Conservation (phyloP, 305 asterid genomes). For the Nicotiana rustica region DNA sequence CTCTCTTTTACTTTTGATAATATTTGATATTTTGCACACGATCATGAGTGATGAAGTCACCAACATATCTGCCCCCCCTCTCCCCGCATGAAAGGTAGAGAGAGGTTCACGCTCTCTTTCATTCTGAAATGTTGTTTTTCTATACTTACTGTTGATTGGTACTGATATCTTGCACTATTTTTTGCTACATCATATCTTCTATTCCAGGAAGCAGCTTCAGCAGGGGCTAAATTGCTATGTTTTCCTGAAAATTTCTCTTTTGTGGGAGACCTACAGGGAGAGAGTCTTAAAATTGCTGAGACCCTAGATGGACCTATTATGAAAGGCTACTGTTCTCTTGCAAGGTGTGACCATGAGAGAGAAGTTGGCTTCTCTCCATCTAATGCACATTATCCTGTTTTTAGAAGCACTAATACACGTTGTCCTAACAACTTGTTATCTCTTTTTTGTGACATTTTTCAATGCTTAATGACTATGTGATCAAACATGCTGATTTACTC, state of each 20-base stretch:
- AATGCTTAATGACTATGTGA: slow-evolving; percentile 14
- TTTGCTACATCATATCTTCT: slow-evolving; percentile 26
- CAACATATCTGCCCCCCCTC: background rate
- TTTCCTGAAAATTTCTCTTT: slow-evolving; percentile 95
- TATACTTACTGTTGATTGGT: slow-evolving; percentile 13
- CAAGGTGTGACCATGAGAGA: slow-evolving; percentile 52
- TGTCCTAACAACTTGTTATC: slow-evolving; percentile 27
- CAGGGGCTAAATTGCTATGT: slow-evolving; percentile 89
- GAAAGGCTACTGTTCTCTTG: slow-evolving; percentile 75
- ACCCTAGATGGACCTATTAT: slow-evolving; percentile 86
- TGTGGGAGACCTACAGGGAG: slow-evolving; percentile 73
- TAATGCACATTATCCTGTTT: slow-evolving; percentile 5
- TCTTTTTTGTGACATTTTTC: background rate
- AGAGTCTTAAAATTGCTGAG: slow-evolving; percentile 78
- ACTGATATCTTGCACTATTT: slow-evolving; percentile 30
- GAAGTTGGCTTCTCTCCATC: slow-evolving; percentile 28
- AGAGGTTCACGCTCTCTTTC: background rate
- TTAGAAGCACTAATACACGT: background rate
- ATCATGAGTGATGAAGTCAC: slow-evolving; percentile 1
- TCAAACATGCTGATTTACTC: background rate
- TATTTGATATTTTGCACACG: background rate
- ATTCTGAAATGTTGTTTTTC: slow-evolving; percentile 2
- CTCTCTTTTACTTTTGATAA: background rate
- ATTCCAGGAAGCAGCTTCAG: slow-evolving; percentile 77
- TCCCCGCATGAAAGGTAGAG: background rate